phyloP scores from a whole-genome alignment of 1,284 basidiomycete species.

The Cutaneotrichosporon cutaneum region DNA sequence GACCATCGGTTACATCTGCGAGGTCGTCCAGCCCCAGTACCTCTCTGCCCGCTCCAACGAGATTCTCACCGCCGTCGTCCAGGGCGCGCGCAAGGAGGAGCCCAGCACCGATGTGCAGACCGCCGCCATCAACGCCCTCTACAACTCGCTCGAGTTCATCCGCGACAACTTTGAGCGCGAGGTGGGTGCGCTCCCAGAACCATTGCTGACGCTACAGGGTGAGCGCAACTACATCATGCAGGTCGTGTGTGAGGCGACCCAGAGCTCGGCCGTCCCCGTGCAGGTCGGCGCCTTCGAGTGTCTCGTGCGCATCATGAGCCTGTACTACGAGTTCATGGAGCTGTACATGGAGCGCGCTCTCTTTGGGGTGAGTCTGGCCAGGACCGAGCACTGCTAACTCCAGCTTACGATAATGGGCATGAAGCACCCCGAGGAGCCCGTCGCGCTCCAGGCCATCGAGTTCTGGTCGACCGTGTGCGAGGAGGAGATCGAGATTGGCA shows the following conservation, averaged over 20 bases:
- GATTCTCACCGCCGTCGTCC: conserved; percentile 97
- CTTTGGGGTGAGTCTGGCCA: conserved; percentile 71
- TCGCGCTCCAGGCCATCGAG: conserved; percentile 94
- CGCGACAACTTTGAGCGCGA: conserved; percentile 97
- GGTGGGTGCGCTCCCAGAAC: conserved; percentile 56
- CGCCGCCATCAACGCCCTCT: conserved; percentile 90
- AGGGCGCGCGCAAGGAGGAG: conserved; percentile 96
- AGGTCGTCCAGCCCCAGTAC: conserved; percentile 89
- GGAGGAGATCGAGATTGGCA: conserved; percentile 89
- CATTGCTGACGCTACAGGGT: conserved; percentile 60
- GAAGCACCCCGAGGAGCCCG: conserved; percentile 87
- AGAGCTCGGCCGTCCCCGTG: conserved; percentile 72
- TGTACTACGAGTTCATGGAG: conserved; percentile 99
- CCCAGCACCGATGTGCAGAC: conserved; percentile 88
- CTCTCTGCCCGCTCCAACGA: conserved; percentile 88
- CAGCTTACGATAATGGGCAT: conserved; percentile 98
- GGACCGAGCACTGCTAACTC: conserved; percentile 5
- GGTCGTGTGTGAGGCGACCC: conserved; percentile 98
- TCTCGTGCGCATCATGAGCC: conserved; percentile 92
- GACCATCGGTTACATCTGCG: conserved; percentile 96
- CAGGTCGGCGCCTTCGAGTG: conserved; percentile 94
- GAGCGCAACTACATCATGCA: conserved; percentile 99
- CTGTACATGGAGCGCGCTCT: conserved; percentile 99
- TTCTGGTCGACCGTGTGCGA: conserved; percentile 99
- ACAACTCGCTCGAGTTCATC: conserved; percentile 96